These are phyloP conservation scores for Blastomyces gilchristii DNA, from an alignment of 2,329 filamentous ascomycete genomes.

Conservation along the genomic window DNA sequence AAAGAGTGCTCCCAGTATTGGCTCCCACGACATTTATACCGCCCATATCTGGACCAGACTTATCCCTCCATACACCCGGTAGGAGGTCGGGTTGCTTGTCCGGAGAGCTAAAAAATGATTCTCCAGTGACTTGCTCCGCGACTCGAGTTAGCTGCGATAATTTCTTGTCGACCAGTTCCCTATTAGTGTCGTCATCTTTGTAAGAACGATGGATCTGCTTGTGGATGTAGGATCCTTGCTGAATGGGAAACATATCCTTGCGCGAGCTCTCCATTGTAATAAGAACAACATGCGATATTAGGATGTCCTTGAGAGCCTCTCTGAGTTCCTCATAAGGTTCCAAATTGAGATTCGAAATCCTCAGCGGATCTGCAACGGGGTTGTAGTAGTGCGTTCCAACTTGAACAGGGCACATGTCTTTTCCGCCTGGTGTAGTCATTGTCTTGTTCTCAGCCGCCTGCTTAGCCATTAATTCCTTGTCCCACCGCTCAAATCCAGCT, in stretches of 20 bases:
- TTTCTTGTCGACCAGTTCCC: conserved; percentile 17
- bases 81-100: conserved; percentile 7
- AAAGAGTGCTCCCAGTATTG: conserved; percentile 24
- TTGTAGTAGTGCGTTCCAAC: conserved; percentile 18
- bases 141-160: conserved; percentile 22
- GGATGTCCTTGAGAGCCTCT: conserved; percentile 19
- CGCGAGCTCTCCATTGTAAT: conserved; percentile 26
- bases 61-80: conserved; percentile 17
- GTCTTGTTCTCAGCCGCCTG: conserved; percentile 1
- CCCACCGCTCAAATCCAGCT: conserved; percentile 22
- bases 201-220: conserved; percentile 20
- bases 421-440: not conserved
- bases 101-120: conserved; percentile 15
- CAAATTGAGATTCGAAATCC: conserved; percentile 25
- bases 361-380: conserved; percentile 23
- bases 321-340: conserved; percentile 20
- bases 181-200: conserved; percentile 9
- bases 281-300: conserved; percentile 25
- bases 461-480: not conserved
- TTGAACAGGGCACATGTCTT: conserved; percentile 7
- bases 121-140: conserved; percentile 24
- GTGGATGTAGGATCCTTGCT: conserved; percentile 22
- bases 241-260: conserved; percentile 26
- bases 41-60: conserved; percentile 21
- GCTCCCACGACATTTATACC: conserved; percentile 24